A percentile compares a stretch with the other conserved stretches of the same genome.
phyloP scores from a whole-genome alignment of 805 yeast species.

The Cyberlindnera xishuangbannaensis region DNA sequence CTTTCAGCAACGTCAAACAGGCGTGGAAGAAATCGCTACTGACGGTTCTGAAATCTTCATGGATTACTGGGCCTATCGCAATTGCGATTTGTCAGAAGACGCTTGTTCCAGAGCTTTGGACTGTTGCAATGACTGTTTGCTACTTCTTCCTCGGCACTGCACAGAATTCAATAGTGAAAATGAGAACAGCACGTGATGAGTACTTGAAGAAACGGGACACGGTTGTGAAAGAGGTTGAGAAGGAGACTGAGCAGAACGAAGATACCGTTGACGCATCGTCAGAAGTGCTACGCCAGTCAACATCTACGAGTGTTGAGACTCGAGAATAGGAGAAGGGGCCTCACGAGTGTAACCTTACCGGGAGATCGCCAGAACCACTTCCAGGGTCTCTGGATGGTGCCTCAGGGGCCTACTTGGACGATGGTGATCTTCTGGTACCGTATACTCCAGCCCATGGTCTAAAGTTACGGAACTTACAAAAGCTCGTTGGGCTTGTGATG shows the following conservation, averaged over 20 bases:
- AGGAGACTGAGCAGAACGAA: conserved; percentile 8
- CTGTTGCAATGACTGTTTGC: conserved; percentile 52
- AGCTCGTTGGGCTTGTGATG: conserved; percentile 7
- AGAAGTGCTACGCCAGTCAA: conserved; percentile 9
- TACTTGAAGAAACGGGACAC: conserved; percentile 18
- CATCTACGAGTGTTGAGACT: no score
- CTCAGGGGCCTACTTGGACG: no score
- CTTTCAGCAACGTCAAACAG: conserved; percentile 17
- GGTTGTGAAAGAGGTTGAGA: conserved; percentile 16
- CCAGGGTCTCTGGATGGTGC: not conserved
- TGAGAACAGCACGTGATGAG: conserved; percentile 20
- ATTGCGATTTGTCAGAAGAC: conserved; percentile 52
- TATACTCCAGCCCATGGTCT: no score
- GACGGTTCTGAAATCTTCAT: conserved; percentile 45
- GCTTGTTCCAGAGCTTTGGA: conserved; percentile 56
- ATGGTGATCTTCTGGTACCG: no score
- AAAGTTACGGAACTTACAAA: no score
- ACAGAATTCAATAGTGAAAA: conserved; percentile 52
- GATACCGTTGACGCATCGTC: conserved; percentile 10
- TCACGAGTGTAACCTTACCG: no score
- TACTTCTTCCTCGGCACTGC: conserved; percentile 57
- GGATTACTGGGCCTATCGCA: conserved; percentile 47
- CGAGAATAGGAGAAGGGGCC: conserved; percentile 1
- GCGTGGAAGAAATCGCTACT: conserved; percentile 36
- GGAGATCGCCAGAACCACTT: not conserved